A percentile compares a stretch with the other conserved stretches of the same genome.
phyloP scores from a whole-genome alignment of 768 basidiomycete species.

The Mycena amicta region DNA sequence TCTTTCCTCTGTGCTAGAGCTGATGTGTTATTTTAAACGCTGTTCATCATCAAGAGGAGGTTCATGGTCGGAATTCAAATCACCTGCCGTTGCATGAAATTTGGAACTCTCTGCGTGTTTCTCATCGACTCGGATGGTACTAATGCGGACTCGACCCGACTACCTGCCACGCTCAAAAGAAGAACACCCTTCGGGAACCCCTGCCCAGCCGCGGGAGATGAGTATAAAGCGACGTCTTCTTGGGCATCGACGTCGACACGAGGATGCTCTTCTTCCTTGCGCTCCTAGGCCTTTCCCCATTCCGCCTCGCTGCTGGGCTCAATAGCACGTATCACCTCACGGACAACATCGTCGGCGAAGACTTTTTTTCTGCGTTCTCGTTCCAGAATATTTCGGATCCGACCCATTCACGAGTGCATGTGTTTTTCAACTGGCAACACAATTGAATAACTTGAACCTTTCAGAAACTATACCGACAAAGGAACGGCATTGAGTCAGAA shows the following conservation, averaged over 20 bases:
- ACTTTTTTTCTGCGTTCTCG: slow-evolving; percentile 54
- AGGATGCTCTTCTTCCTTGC: no score
- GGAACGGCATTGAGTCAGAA: slow-evolving; percentile 54
- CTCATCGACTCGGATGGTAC: no score
- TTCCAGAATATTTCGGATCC: slow-evolving; percentile 58
- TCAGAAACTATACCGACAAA: slow-evolving; percentile 48
- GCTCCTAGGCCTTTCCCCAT: neutral
- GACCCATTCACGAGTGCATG: slow-evolving; percentile 67
- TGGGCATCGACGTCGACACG: no score
- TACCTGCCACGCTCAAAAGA: neutral
- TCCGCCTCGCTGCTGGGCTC: slow-evolving; percentile 34
- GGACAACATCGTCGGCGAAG: slow-evolving; percentile 46
- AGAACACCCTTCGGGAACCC: neutral
- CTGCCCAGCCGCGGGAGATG: neutral
- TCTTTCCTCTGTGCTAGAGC: no score
- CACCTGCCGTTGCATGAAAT: no score
- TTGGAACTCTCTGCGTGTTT: no score
- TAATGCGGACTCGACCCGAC: neutral
- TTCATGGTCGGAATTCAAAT: no score
- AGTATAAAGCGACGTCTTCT: neutral
- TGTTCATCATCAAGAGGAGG: no score
- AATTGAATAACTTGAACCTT: neutral
- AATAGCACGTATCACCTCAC: slow-evolving; percentile 50
- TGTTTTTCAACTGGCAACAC: slow-evolving; percentile 9
- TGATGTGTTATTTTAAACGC: no score